A percentile compares a stretch with the other conserved stretches of the same genome.
phyloP scores from a whole-genome alignment of 306 rosid species.

The Cajanus cajan region DNA sequence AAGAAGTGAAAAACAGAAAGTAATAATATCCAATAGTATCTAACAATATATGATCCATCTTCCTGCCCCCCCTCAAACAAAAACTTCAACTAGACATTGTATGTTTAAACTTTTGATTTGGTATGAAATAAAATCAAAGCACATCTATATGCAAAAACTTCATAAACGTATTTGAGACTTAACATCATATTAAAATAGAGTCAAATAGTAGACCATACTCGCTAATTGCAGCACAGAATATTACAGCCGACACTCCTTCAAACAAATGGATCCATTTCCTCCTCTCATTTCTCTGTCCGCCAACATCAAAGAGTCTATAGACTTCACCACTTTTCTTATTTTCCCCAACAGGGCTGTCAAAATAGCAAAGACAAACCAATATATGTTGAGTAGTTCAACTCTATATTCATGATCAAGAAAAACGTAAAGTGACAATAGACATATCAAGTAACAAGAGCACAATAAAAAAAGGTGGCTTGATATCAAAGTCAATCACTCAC shows the following conservation, averaged over 20 bases:
- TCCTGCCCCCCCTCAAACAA: neutral
- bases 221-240: constrained; percentile 97
- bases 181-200: neutral
- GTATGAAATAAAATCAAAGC: neutral
- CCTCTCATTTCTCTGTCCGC: constrained; percentile 99
- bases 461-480: neutral
- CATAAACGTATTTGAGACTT: neutral
- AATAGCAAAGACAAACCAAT: constrained; percentile 32
- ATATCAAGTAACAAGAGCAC: neutral
- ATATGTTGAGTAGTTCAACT: neutral
- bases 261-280: constrained; percentile 99
- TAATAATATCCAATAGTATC: neutral
- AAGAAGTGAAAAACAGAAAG: neutral
- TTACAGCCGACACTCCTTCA: constrained; percentile 98
- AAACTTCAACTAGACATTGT: neutral
- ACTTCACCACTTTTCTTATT: constrained; percentile 97
- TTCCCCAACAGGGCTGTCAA: constrained; percentile 97
- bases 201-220: constrained; percentile 60
- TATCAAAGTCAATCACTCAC: neutral
- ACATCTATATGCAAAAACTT: neutral
- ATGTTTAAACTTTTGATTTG: neutral
- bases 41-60: neutral
- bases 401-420: neutral
- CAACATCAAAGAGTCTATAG: constrained; percentile 94
- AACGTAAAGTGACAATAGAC: neutral